phyloP scores from a whole-genome alignment of 805 yeast genomes.

The Candida glaebosa region DNA sequence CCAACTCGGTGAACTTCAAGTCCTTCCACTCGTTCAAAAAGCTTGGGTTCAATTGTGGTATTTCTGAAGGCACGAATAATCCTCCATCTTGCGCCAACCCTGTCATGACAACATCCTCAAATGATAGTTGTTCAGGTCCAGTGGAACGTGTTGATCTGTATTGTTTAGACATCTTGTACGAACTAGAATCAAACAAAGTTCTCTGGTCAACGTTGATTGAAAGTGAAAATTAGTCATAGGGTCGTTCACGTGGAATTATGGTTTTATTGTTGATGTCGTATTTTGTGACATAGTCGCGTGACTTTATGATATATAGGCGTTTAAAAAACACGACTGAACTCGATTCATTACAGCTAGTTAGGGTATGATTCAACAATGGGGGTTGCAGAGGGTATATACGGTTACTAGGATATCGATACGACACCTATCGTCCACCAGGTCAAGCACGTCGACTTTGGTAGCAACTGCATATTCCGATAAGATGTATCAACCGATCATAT shows the following conservation, averaged over 20 bases:
- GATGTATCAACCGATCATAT: slow-evolving; percentile 23
- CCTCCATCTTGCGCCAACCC: slow-evolving; percentile 99
- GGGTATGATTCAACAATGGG: slow-evolving; percentile 4
- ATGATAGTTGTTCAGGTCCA: slow-evolving; percentile 48
- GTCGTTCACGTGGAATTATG: background rate
- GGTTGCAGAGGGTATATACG: background rate
- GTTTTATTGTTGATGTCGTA: background rate
- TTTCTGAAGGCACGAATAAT: slow-evolving; percentile 78
- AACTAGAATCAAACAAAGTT: background rate
- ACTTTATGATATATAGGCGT: background rate
- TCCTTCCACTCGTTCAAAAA: slow-evolving; percentile 67
- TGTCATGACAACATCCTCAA: slow-evolving; percentile 79
- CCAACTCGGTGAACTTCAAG: slow-evolving; percentile 78
- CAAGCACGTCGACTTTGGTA: slow-evolving; percentile 1
- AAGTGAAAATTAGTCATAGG: slow-evolving; percentile 3
- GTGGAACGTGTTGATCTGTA: slow-evolving; percentile 81
- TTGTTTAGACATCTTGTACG: slow-evolving; percentile 40
- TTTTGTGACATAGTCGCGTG: slow-evolving; percentile 1
- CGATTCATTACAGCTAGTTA: background rate
- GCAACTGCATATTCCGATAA: slow-evolving; percentile 23
- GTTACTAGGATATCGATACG: background rate
- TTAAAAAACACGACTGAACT: background rate
- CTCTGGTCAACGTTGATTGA: background rate
- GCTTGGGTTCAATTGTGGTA: slow-evolving; percentile 63
- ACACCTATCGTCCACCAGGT: background rate